Percentiles rank a stretch among this genome's conserved stretches.
Evolutionary conservation across 2,329 filamentous ascomycete genomes (phyloP).

Genomic region (Calonectria ilicicola): DNA sequence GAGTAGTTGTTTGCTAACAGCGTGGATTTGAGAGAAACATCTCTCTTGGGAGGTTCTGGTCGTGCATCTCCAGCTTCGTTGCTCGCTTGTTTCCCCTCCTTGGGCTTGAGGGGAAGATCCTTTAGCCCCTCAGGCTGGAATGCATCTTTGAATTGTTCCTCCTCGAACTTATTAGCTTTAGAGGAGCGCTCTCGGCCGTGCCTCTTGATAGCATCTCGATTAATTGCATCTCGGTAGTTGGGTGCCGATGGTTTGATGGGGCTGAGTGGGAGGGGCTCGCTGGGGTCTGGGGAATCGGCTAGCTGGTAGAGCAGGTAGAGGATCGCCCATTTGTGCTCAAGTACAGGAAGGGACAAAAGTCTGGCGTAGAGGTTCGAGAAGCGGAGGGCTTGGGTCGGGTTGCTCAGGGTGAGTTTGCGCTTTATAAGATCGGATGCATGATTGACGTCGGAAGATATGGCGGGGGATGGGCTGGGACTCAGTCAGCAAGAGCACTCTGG

Average conservation of each 20-base stretch:
- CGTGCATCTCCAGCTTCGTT: constrained; percentile 50
- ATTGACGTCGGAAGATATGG: constrained; percentile 80
- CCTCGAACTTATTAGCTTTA: constrained; percentile 56
- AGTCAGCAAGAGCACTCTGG: constrained; percentile 1
- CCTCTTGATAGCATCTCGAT: constrained; percentile 50
- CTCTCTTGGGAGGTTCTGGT: constrained; percentile 53
- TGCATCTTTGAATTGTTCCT: constrained; percentile 63
- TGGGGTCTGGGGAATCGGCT: constrained; percentile 73
- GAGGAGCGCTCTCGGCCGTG: constrained; percentile 51
- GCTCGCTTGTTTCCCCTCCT: constrained; percentile 50
- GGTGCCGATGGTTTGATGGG: constrained; percentile 54
- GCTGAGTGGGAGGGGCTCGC: constrained; percentile 61
- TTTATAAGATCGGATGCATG: constrained; percentile 95
- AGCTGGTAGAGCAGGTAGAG: constrained; percentile 90
- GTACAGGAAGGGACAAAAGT: constrained; percentile 88
- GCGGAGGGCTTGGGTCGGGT: constrained; percentile 81
- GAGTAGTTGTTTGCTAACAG: constrained; percentile 68
- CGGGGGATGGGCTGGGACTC: constrained; percentile 60
- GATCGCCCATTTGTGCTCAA: constrained; percentile 97
- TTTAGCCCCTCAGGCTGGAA: constrained; percentile 66
- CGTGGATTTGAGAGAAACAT: constrained; percentile 69
- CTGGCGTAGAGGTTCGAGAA: constrained; percentile 94
- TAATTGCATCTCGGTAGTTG: constrained; percentile 53
- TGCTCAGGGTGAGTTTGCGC: constrained; percentile 83
- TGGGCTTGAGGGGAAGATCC: constrained; percentile 56